These are phyloP conservation scores for Avicennia marina DNA, from an alignment of 257 asterid genomes.

Conservation along the genomic window DNA sequence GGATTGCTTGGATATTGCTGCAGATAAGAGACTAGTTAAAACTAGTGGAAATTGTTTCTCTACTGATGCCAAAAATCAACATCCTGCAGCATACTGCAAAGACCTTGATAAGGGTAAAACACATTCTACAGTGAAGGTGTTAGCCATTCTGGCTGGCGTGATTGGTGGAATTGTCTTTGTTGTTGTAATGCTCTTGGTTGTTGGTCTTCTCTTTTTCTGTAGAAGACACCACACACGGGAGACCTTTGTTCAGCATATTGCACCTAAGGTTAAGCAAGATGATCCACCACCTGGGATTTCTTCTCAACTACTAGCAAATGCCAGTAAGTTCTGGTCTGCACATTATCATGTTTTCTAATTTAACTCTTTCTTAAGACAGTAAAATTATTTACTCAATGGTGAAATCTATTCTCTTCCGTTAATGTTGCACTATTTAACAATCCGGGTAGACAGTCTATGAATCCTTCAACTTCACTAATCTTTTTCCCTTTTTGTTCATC, in stretches of 20 bases:
- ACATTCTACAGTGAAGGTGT: conserved; percentile 29
- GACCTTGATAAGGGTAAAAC: conserved; percentile 24
- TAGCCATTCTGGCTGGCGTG: conserved; percentile 46
- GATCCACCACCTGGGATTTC: conserved; percentile 48
- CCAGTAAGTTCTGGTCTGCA: conserved; percentile 49
- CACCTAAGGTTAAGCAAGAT: conserved; percentile 60
- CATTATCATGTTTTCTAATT: not conserved
- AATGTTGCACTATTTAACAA: not conserved
- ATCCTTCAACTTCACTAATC: not conserved
- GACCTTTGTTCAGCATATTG: conserved; percentile 33
- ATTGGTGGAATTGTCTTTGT: conserved; percentile 55
- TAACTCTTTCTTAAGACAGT: no score
- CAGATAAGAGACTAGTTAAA: conserved; percentile 52
- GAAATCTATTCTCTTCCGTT: not conserved
- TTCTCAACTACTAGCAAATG: conserved; percentile 62
- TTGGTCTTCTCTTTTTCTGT: conserved; percentile 45
- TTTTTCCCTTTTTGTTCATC: conserved; percentile 15
- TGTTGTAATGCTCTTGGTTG: conserved; percentile 40
- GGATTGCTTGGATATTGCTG: conserved; percentile 48
- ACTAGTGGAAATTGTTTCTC: conserved; percentile 74
- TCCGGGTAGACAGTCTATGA: not conserved
- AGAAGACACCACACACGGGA: conserved; percentile 29
- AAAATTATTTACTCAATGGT: not conserved
- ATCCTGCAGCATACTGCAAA: conserved; percentile 55
- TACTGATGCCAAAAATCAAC: conserved; percentile 48